Evolutionary conservation across 2,329 filamentous ascomycete species (phyloP).

Genomic region (Kalaharituber pfeilii): DNA sequence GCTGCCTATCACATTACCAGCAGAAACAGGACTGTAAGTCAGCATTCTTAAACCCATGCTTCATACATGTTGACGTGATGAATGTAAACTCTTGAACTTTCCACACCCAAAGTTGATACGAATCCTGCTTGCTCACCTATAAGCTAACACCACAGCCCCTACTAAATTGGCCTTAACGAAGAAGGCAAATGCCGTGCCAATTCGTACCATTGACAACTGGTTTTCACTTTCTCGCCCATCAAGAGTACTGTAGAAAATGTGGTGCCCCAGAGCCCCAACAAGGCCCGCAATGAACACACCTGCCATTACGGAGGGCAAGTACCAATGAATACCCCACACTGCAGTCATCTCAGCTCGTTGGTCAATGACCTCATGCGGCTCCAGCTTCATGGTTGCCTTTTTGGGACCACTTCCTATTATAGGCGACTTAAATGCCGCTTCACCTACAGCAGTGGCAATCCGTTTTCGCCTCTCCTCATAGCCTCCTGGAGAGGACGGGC

Average conservation of each 20-base stretch:
- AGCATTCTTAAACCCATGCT: too few species aligned
- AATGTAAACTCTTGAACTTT: too few species aligned
- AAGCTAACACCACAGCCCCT: conserved; percentile 26
- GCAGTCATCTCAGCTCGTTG: not conserved
- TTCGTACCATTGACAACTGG: conserved; percentile 29
- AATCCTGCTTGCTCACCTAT: conserved; percentile 18
- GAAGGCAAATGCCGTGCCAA: conserved; percentile 29
- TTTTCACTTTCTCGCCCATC: conserved; percentile 23
- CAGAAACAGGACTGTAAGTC: too few species aligned
- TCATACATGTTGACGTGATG: too few species aligned
- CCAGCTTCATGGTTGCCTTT: conserved; percentile 8
- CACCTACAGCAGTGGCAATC: not conserved
- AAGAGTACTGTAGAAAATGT: conserved; percentile 27
- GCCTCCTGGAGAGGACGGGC: not conserved
- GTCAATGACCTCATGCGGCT: conserved; percentile 10
- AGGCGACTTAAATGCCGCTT: not conserved
- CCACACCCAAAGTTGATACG: too few species aligned
- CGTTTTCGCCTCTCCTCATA: not conserved
- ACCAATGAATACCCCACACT: conserved; percentile 25
- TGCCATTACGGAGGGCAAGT: conserved; percentile 27
- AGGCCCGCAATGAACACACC: conserved; percentile 28
- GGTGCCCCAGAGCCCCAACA: conserved; percentile 27
- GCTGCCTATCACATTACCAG: conserved; percentile 18
- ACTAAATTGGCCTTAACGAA: conserved; percentile 29
- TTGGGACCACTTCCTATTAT: not conserved